Evolutionary conservation across 495 filamentous ascomycete genomes (phyloP), one percentile per base, ranked within the genome.

Genomic region (Aspergillus cavernicola): DNA sequence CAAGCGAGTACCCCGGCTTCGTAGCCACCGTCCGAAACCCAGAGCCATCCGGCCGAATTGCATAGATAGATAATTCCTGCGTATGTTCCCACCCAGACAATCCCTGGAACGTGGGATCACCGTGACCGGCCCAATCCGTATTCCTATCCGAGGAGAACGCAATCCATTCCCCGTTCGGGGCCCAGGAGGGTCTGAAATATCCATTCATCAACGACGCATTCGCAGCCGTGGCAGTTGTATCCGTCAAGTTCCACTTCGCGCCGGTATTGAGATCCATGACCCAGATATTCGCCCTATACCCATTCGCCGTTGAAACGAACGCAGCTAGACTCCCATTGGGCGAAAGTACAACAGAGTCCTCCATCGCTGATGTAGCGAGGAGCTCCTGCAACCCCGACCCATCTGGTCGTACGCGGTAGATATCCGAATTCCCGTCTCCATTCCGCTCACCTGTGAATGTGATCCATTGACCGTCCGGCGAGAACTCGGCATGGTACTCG

Each of bases 401-500:
- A 48, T 67, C 58, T 5, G 55, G 52, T 1, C 57, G 54, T 3
- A 66, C 57, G 8, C 61, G 56, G 52, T 65, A 69, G 43, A 69
- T 59, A 54, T 69, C 66, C 0, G 60, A 59, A 32, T 69, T 63
- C 11, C 66, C 66, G 19, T 66, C 66, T 12, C 64, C 66, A 18
- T 59, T 58, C 2, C 64, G 61, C 48, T 69, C 64, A 4, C 46
- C 38, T 2, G 66, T 69, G 37, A 69, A 69, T 20, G 50, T 58
- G 15, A 69, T 60, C 61, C 62, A 65, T 55, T 63, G 26, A 9
- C 62, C 64, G 46, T 70, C 63, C 0, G 68, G 50, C 2, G 72
- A 70, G 47, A 63, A 74, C 0, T 37, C 28, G 9, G 66, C 65
- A 29, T 71, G 72, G 35, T 69, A 75, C 22, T 74, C 70, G 47